These are phyloP conservation scores for Monilinia laxa DNA, from an alignment of 2,329 filamentous ascomycete species.

Conservation along the genomic window DNA sequence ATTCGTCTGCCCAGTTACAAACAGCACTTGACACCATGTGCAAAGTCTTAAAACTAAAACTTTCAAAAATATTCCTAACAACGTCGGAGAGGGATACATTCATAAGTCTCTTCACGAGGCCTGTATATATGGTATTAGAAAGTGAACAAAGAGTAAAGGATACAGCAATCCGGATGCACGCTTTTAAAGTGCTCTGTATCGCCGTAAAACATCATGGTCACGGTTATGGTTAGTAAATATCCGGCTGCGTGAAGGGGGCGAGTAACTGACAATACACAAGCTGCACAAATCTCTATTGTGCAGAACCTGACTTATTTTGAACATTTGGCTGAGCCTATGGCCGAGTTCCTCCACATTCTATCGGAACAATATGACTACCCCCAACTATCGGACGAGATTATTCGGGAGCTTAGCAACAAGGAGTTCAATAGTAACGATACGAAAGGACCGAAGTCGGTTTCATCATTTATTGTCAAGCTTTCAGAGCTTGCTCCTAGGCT, in stretches of 20 bases:
- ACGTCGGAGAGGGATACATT: constrained; percentile 97
- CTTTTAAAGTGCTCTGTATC: constrained; percentile 94
- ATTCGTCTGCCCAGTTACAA: constrained; percentile 84
- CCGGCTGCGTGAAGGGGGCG: constrained; percentile 19
- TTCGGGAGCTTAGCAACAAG: constrained; percentile 93
- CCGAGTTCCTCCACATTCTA: constrained; percentile 93
- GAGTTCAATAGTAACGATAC: constrained; percentile 98
- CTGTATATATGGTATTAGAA: constrained; percentile 90
- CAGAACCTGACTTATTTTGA: constrained; percentile 98
- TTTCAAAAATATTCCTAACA: constrained; percentile 90
- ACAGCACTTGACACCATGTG: constrained; percentile 90
- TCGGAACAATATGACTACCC: constrained; percentile 97
- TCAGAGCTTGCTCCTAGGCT: constrained; percentile 88
- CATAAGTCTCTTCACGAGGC: constrained; percentile 84
- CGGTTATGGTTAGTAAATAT: constrained; percentile 72
- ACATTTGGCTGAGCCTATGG: constrained; percentile 98
- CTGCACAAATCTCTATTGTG: constrained; percentile 95
- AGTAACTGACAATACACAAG: constrained; percentile 47
- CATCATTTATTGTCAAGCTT: constrained; percentile 86
- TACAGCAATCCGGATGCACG: constrained; percentile 89
- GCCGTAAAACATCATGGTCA: constrained; percentile 98
- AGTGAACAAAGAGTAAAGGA: constrained; percentile 90
- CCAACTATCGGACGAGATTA: constrained; percentile 87
- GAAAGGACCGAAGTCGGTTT: constrained; percentile 93
- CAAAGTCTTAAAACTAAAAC: constrained; percentile 89